These are phyloP conservation scores for Pseudopyricularia javanii DNA, from an alignment of 2,329 filamentous ascomycete species.

Conservation along the genomic window DNA sequence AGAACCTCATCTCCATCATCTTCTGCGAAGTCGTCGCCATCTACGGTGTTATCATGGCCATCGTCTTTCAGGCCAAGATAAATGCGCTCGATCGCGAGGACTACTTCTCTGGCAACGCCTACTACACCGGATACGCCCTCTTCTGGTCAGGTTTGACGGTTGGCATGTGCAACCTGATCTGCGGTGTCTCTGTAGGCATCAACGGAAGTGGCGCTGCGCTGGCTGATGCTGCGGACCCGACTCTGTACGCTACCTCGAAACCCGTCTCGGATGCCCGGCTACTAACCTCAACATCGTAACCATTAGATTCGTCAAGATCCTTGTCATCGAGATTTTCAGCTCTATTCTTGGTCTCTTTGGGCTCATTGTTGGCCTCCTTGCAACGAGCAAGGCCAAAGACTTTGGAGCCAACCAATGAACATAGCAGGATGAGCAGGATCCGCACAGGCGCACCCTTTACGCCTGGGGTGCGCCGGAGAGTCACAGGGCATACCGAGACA, in stretches of 20 bases:
- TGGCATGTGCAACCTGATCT: slow-evolving; percentile 89
- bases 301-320: slow-evolving; percentile 86
- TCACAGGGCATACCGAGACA: not conserved
- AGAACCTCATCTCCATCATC: slow-evolving; percentile 99
- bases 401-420: slow-evolving; percentile 33
- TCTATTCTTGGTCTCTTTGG: slow-evolving; percentile 94
- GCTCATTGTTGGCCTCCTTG: slow-evolving; percentile 82
- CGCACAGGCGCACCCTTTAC: not conserved
- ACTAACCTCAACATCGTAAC: slow-evolving; percentile 10
- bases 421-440: too few species aligned
- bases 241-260: slow-evolving; percentile 49
- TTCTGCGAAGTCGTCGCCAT: slow-evolving; percentile 99
- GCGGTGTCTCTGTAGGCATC: slow-evolving; percentile 92
- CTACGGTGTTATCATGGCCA: slow-evolving; percentile 99
- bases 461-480: not conserved
- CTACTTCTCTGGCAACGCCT: slow-evolving; percentile 63
- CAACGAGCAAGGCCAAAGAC: slow-evolving; percentile 71
- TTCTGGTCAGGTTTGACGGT: slow-evolving; percentile 96
- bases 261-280: too few species aligned
- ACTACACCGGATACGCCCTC: slow-evolving; percentile 88
- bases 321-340: slow-evolving; percentile 98
- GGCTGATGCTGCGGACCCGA: slow-evolving; percentile 86
- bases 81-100: slow-evolving; percentile 49
- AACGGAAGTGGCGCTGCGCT: slow-evolving; percentile 94
- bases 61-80: slow-evolving; percentile 90